Evolutionary conservation across 768 basidiomycete genomes (phyloP).

Genomic region (Trametes cubensis): DNA sequence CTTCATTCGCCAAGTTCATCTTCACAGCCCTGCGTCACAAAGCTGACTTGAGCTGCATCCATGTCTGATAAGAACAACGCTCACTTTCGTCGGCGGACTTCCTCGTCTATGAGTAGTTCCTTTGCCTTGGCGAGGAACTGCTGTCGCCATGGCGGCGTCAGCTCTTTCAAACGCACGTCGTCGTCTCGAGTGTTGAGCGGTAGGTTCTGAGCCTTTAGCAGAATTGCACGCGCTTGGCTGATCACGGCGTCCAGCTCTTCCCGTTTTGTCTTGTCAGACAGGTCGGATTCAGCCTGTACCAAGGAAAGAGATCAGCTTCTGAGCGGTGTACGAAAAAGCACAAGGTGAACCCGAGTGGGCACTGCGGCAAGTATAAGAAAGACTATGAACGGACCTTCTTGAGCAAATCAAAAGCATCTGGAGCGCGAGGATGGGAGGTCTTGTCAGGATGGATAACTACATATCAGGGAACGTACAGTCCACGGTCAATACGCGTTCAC

Average conservation of each 20-base stretch:
- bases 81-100: conserved; percentile 81
- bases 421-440: conserved; percentile 81
- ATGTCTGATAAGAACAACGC: conserved; percentile 31
- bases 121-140: conserved; percentile 74
- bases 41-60: neutral
- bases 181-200: conserved; percentile 60
- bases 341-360: neutral
- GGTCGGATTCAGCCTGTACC: conserved; percentile 77
- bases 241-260: conserved; percentile 82
- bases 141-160: conserved; percentile 66
- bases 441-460: conserved; percentile 99
- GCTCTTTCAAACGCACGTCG: conserved; percentile 56
- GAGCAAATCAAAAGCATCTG: conserved; percentile 90
- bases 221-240: conserved; percentile 66
- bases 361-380: neutral
- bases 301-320: conserved; percentile 1
- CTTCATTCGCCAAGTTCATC: conserved; percentile 90
- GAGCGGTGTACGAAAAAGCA: neutral
- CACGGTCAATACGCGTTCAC: conserved; percentile 22
- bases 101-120: conserved; percentile 88
- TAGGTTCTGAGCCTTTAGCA: conserved; percentile 66
- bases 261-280: conserved; percentile 77
- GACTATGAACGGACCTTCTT: conserved; percentile 68
- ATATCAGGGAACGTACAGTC: conserved; percentile 46
- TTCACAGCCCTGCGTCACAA: conserved; percentile 68